Conservation (phyloP, 2,329 filamentous ascomycete species). For the Neurospora sp. region DNA sequence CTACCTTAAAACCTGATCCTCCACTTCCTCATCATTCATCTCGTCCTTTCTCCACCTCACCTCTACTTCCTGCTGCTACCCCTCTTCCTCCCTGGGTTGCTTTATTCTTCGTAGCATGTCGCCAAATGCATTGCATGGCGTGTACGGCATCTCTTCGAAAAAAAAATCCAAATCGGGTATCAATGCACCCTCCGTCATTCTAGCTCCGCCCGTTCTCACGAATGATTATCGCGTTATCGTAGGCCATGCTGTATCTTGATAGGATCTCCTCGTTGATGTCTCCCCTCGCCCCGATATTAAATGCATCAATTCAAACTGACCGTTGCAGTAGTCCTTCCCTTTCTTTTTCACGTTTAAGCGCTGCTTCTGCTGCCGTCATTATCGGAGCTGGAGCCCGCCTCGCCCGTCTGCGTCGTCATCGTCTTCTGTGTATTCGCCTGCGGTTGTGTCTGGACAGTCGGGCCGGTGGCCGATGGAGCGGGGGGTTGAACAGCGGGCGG, state of each 20-base stretch:
- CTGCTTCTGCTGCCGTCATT: conserved; percentile 11
- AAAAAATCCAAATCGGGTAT: background rate
- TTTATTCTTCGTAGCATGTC: background rate
- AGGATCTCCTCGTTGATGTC: background rate
- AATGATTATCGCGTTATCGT: background rate
- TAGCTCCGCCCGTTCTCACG: background rate
- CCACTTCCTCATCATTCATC: background rate
- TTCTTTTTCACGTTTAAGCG: background rate
- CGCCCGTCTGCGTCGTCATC: conserved; percentile 44
- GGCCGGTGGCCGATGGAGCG: conserved; percentile 35
- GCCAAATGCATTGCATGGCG: background rate
- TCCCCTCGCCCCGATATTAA: background rate
- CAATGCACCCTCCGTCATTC: background rate
- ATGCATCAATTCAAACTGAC: background rate
- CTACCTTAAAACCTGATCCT: background rate
- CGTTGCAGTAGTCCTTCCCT: background rate
- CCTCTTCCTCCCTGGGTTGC: background rate
- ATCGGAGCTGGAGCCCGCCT: conserved; percentile 62
- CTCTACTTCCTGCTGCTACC: background rate
- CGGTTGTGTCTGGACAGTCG: conserved; percentile 48
- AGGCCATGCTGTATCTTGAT: background rate
- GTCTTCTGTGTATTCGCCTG: conserved; percentile 45
- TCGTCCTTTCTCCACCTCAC: background rate
- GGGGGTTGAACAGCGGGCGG: conserved; percentile 25
- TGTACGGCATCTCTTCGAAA: background rate